Evolutionary conservation across 1,284 basidiomycete species (phyloP).

Genomic region (Cronartium ribicola): DNA sequence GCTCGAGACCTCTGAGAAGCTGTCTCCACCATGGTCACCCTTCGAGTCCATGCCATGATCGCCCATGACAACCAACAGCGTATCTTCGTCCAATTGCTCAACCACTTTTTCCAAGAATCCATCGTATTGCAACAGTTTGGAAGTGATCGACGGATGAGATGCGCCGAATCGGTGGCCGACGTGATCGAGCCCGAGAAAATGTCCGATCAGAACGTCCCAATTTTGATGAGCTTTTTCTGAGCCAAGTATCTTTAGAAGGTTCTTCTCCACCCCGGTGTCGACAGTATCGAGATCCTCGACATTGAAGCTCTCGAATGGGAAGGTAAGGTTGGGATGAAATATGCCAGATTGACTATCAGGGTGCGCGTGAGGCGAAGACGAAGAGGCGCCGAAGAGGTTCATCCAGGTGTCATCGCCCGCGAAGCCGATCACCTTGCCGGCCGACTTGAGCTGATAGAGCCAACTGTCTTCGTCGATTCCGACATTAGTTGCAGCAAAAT

Average conservation of each 20-base stretch:
- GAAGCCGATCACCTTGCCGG: conserved; percentile 63
- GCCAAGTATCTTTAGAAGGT: not conserved
- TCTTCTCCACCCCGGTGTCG: conserved; percentile 73
- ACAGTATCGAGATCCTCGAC: conserved; percentile 97
- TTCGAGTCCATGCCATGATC: conserved; percentile 96
- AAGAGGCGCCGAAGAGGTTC: conserved; percentile 67
- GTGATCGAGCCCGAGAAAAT: conserved; percentile 96
- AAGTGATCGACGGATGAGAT: conserved; percentile 75
- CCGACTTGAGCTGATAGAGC: conserved; percentile 52
- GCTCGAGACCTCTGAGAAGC: conserved; percentile 74
- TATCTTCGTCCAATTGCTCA: conserved; percentile 65
- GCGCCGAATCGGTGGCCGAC: conserved; percentile 92
- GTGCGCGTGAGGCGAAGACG: not conserved
- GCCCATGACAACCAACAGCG: conserved; percentile 82
- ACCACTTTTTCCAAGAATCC: conserved; percentile 70
- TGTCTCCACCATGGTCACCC: conserved; percentile 95
- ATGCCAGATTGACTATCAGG: conserved; percentile 42
- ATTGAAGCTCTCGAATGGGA: conserved; percentile 93
- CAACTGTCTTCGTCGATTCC: conserved; percentile 80
- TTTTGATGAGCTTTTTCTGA: conserved; percentile 43
- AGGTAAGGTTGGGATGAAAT: conserved; percentile 59
- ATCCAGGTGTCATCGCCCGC: conserved; percentile 98
- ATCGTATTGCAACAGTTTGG: conserved; percentile 83
- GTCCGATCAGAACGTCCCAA: conserved; percentile 84
- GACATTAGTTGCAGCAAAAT: conserved; percentile 68